Conservation (phyloP, 2,329 filamentous ascomycete genomes). For the Diplodia intermedia region DNA sequence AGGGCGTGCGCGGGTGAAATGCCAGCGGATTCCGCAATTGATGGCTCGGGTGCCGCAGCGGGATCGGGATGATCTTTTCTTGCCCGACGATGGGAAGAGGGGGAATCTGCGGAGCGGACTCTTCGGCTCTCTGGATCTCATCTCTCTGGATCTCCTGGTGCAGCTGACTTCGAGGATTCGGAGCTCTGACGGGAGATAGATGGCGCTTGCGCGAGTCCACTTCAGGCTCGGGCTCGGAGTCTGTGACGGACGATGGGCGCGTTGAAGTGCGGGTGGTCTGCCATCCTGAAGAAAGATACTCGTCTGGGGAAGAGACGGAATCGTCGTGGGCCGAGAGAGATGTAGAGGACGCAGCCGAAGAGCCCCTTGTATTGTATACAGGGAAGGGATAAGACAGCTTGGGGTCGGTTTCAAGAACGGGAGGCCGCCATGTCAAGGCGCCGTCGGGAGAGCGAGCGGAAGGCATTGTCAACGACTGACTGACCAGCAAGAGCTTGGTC, state of each 20-base stretch:
- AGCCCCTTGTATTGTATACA: neutral
- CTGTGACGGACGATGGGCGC: conserved; percentile 17
- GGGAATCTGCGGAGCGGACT: conserved; percentile 2
- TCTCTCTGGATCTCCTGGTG: conserved; percentile 15
- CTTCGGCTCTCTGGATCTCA: conserved; percentile 15
- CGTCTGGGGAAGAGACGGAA: conserved; percentile 1
- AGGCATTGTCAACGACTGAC: conserved; percentile 17
- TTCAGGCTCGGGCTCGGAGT: conserved; percentile 6
- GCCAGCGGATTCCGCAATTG: conserved; percentile 11
- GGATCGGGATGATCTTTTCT: neutral
- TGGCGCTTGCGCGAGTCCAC: conserved; percentile 16
- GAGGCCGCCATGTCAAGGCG: conserved; percentile 9
- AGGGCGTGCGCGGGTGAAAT: conserved; percentile 4
- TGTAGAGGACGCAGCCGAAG: neutral
- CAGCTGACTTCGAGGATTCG: conserved; percentile 8
- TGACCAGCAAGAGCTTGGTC: conserved; percentile 14
- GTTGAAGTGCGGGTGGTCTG: conserved; percentile 24
- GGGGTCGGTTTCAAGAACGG: conserved; percentile 1
- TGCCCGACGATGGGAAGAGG: neutral
- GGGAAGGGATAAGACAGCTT: conserved; percentile 16
- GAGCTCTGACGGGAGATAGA: neutral
- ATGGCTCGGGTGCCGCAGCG: conserved; percentile 21
- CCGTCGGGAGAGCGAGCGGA: conserved; percentile 10
- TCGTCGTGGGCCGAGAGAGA: conserved; percentile 10
- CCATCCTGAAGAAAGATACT: conserved; percentile 16